Conservation (phyloP, 257 asterid species). For the Leptodermis oblonga region DNA sequence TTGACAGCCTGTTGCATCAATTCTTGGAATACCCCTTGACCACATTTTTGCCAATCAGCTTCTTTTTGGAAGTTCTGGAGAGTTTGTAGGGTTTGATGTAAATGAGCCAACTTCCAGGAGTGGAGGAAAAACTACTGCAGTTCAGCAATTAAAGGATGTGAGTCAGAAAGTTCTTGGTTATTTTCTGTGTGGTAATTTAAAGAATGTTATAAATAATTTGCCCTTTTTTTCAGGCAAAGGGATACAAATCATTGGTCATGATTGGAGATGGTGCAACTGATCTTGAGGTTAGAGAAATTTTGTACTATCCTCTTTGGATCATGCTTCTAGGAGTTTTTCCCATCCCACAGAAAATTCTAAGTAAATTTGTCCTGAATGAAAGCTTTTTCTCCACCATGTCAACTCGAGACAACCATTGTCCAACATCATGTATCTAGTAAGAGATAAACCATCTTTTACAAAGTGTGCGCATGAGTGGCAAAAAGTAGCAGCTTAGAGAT, state of each 20-base stretch:
- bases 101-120: conserved; percentile 87
- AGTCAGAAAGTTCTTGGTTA: conserved; percentile 7
- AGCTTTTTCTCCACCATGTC: not conserved
- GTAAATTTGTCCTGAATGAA: not conserved
- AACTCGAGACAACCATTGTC: not conserved
- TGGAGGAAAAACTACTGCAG: conserved; percentile 90
- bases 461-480: not conserved
- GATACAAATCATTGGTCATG: conserved; percentile 72
- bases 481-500: not conserved
- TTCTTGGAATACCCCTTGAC: conserved; percentile 66
- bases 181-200: conserved; percentile 2
- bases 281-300: conserved; percentile 56
- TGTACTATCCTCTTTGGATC: not conserved
- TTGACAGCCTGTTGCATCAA: conserved; percentile 73
- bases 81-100: conserved; percentile 66
- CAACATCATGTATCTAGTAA: not conserved
- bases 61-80: conserved; percentile 69
- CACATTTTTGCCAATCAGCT: conserved; percentile 79
- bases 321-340: not conserved
- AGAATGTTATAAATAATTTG: not conserved
- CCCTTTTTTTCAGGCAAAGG: conserved; percentile 41
- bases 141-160: conserved; percentile 76
- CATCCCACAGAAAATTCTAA: not conserved
- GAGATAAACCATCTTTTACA: not conserved
- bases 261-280: conserved; percentile 99